Conservation (phyloP, 805 yeast species). For the Candida manassasensis region DNA sequence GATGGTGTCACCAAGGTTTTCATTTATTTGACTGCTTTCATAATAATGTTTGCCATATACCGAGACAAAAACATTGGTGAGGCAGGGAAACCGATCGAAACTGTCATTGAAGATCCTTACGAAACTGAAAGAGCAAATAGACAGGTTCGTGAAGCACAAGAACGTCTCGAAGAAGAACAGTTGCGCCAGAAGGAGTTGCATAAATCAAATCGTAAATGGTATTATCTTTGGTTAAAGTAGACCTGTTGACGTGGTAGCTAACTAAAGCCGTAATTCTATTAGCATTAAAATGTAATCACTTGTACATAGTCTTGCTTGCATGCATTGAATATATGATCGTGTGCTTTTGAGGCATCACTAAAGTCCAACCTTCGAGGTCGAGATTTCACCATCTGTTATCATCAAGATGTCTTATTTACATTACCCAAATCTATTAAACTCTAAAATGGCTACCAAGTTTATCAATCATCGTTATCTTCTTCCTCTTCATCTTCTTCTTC, state of each 20-base stretch:
- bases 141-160: slow-evolving; percentile 14
- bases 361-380: too few species aligned
- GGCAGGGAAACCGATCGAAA: slow-evolving; percentile 36
- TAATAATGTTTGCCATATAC: slow-evolving; percentile 48
- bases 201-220: slow-evolving; percentile 38
- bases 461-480: slow-evolving; percentile 25
- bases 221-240: slow-evolving; percentile 46
- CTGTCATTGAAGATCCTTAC: slow-evolving; percentile 35
- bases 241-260: too few species aligned
- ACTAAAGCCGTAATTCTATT: too few species aligned
- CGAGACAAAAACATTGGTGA: slow-evolving; percentile 52
- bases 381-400: too few species aligned
- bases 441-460: neutral
- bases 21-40: slow-evolving; percentile 43
- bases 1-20: slow-evolving; percentile 56
- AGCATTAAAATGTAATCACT: neutral
- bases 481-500: slow-evolving; percentile 52
- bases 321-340: too few species aligned
- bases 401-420: neutral
- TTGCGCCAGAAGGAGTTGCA: slow-evolving; percentile 10
- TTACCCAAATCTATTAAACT: slow-evolving; percentile 1
- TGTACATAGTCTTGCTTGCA: neutral
- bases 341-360: too few species aligned
- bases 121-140: slow-evolving; percentile 24
- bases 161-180: slow-evolving; percentile 8